Evolutionary conservation across 495 filamentous ascomycete genomes (phyloP).

Genomic region (Penicillium pancosmium): DNA sequence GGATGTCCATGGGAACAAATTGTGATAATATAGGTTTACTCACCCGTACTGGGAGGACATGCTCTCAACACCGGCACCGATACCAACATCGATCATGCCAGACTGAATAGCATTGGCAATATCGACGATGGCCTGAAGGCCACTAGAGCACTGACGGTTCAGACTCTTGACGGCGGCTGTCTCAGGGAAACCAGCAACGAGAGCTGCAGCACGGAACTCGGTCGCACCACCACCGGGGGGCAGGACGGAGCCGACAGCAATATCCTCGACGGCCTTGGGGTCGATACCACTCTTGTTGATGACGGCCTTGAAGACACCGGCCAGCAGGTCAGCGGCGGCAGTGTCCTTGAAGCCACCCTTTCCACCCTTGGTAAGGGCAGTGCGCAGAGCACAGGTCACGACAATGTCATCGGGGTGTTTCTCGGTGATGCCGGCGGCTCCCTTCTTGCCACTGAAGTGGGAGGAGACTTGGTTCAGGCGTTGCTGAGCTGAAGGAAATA

Average conservation of each 20-base stretch:
- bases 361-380: constrained; percentile 88
- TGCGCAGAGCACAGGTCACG: constrained; percentile 89
- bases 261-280: constrained; percentile 82
- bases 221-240: constrained; percentile 94
- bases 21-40: constrained; percentile 22
- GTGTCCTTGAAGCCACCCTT: constrained; percentile 97
- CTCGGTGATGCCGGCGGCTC: constrained; percentile 55
- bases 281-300: constrained; percentile 84
- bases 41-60: constrained; percentile 93
- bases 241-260: constrained; percentile 89
- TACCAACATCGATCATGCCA: constrained; percentile 94
- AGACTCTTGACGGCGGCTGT: constrained; percentile 77
- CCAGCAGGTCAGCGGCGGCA: constrained; percentile 79
- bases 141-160: constrained; percentile 90
- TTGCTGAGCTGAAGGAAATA: constrained; percentile 50
- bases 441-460: constrained; percentile 57
- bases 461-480: constrained; percentile 66
- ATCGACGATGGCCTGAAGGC: constrained; percentile 87
- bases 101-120: constrained; percentile 86
- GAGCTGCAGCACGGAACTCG: constrained; percentile 89
- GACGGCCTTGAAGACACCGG: constrained; percentile 77
- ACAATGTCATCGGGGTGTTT: constrained; percentile 81
- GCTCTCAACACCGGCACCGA: constrained; percentile 96
- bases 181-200: constrained; percentile 91
- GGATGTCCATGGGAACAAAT: background rate